Evolutionary conservation across 176 grass and related monocot species (phyloP).

Genomic region (Cenchrus fungigraminus): DNA sequence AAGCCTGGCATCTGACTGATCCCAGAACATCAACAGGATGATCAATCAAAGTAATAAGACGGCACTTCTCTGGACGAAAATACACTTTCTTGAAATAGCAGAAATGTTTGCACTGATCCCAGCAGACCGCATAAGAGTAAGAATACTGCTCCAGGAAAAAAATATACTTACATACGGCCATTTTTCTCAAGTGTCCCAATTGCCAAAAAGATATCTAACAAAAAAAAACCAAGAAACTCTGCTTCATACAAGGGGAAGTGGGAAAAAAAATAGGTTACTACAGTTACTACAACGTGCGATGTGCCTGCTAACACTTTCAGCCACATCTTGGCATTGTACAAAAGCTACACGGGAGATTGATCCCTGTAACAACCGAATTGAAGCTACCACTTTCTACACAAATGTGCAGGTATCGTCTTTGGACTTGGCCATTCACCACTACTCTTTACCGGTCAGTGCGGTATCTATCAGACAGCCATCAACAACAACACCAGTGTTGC

Average conservation of each 20-base stretch:
- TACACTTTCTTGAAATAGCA: neutral
- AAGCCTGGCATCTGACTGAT: too few relatives aligned
- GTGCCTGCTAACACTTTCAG: constrained; percentile 17
- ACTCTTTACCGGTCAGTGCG: constrained; percentile 36
- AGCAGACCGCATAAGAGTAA: neutral
- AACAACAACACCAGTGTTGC: constrained; percentile 18
- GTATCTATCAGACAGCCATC: constrained; percentile 10
- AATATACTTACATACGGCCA: neutral
- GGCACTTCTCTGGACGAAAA: neutral
- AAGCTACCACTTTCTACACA: constrained; percentile 25
- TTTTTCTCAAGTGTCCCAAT: neutral
- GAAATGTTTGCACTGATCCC: neutral
- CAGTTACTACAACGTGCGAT: neutral
- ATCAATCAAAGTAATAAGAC: neutral
- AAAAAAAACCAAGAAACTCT: neutral
- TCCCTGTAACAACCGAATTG: constrained; percentile 17
- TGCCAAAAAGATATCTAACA: constrained; percentile 21
- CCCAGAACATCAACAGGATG: neutral
- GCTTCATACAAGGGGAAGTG: neutral
- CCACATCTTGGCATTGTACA: constrained; percentile 8
- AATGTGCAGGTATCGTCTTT: neutral
- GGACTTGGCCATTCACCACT: neutral
- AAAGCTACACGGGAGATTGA: constrained; percentile 34
- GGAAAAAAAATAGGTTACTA: neutral
- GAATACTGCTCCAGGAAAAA: neutral